Conservation (phyloP, 306 rosid species). For the Rosa lucieae region DNA sequence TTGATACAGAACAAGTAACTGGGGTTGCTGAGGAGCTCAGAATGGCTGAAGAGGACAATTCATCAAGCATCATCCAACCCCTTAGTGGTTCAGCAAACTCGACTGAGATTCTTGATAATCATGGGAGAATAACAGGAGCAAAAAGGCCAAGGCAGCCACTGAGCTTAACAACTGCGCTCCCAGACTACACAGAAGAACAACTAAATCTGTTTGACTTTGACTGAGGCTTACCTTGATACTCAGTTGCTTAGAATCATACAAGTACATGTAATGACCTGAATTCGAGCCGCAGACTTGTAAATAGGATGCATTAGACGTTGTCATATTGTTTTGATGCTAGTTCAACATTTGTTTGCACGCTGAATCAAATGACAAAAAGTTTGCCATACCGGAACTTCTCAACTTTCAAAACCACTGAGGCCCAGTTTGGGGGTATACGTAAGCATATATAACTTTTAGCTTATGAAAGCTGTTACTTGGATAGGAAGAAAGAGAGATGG, state of each 20-base stretch:
- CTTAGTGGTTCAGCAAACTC: constrained; percentile 21
- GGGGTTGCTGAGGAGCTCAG: constrained; percentile 27
- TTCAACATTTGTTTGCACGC: too few species aligned
- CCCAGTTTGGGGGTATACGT: too few species aligned
- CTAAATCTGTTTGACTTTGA: constrained; percentile 68
- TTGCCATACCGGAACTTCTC: too few species aligned
- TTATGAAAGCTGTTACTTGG: too few species aligned
- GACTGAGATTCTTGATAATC: constrained; percentile 21
- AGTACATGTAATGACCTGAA: background rate
- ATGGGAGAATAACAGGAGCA: constrained; percentile 13
- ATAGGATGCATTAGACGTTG: background rate
- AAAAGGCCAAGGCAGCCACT: constrained; percentile 24
- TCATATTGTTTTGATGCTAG: background rate
- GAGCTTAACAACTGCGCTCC: constrained; percentile 39
- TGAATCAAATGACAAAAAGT: too few species aligned
- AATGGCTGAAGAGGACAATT: constrained; percentile 12
- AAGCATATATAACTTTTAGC: too few species aligned
- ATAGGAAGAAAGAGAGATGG: too few species aligned
- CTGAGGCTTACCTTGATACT: constrained; percentile 27
- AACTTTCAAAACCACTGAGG: too few species aligned
- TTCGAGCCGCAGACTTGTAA: background rate
- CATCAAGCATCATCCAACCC: background rate
- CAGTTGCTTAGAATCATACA: background rate
- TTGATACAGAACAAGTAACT: constrained; percentile 21
- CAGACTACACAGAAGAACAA: constrained; percentile 87